Evolutionary conservation across 2,329 filamentous ascomycete species (phyloP), one percentile per base, ranked within the genome.

Genomic region (Curvularia lunata): DNA sequence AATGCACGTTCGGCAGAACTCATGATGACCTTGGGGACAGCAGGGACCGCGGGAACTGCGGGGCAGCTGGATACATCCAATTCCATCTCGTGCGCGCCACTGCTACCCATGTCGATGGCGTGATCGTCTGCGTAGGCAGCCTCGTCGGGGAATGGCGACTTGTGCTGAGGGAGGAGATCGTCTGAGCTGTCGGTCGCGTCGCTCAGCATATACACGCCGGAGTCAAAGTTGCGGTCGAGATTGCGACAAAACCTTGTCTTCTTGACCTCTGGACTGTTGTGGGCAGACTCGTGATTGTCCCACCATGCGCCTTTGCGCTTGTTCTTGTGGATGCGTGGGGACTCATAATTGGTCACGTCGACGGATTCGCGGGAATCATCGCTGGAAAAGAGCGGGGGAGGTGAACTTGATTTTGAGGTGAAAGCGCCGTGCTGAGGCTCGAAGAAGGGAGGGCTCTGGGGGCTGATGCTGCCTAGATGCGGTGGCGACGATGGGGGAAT

Each of bases 281-380:
- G 63, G 9, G 62, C 45, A 4, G 61, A 62, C 18, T 61, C 62
- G 62, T 48, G 54, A 6, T 52, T 62, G 37, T 68, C 68, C 62
- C 68, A 75, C 74, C 74, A 76, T 10, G 68, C 56, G 47, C 72
- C 72, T 50, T 64, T 66, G 49, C 67, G 68, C 52, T 76, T 76
- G 42, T 72, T 65, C 59, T 76, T 76, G 52, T 63, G 56, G 19
- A 70, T 64, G 18, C 74, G 70, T 5, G 71, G 73, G 1, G 71
- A 69, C 28, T 69, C 58, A 46, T 76, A 76, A 38, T 75, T 74
- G 28, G 60, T 59, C 16, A 72, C 59, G 38, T 75, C 74, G 3
- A 64, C 68, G 1, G 62, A 68, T 21, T 72, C 71, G 4, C 61
- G 56, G 1, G 73, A 69, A 28, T 70, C 72, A 37, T 75, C 71